Evolutionary conservation across 768 basidiomycete species (phyloP).

Genomic region (Tephrocybe rancida): DNA sequence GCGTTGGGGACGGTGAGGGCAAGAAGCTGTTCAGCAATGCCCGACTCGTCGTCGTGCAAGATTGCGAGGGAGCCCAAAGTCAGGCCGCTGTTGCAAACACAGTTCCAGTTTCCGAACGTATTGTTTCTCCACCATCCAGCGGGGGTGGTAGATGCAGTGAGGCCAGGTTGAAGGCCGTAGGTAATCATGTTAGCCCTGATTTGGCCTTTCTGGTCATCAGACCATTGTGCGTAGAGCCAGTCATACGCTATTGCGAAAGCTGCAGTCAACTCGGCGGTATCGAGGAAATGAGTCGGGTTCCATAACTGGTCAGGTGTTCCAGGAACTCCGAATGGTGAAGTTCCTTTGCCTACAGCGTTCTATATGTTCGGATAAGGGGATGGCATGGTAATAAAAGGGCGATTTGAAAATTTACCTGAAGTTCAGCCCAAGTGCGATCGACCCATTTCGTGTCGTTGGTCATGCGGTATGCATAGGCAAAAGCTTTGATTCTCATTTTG

Average conservation of each 20-base stretch:
- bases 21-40: conserved; percentile 68
- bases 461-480: conserved; percentile 88
- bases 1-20: conserved; percentile 74
- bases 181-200: conserved; percentile 75
- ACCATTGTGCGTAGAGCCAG: conserved; percentile 69
- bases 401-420: conserved; percentile 62
- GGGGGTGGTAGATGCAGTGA: conserved; percentile 48
- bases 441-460: conserved; percentile 92
- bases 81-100: conserved; percentile 91
- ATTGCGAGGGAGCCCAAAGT: conserved; percentile 91
- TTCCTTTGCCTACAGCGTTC: conserved; percentile 78
- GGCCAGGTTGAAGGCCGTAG: conserved; percentile 75
- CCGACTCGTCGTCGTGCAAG: conserved; percentile 78
- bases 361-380: conserved; percentile 23
- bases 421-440: conserved; percentile 81
- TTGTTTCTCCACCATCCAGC: conserved; percentile 81
- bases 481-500: conserved; percentile 91
- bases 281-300: conserved; percentile 93
- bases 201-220: conserved; percentile 60
- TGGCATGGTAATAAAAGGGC: neutral
- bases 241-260: conserved; percentile 95
- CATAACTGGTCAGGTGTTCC: conserved; percentile 68
- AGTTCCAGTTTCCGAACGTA: conserved; percentile 95
- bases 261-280: conserved; percentile 84
- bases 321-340: conserved; percentile 64